Evolutionary conservation across 73 alveolate genomes (phyloP), one percentile per base, ranked within the genome.

Genomic region (Symbiodinium pilosum): DNA sequence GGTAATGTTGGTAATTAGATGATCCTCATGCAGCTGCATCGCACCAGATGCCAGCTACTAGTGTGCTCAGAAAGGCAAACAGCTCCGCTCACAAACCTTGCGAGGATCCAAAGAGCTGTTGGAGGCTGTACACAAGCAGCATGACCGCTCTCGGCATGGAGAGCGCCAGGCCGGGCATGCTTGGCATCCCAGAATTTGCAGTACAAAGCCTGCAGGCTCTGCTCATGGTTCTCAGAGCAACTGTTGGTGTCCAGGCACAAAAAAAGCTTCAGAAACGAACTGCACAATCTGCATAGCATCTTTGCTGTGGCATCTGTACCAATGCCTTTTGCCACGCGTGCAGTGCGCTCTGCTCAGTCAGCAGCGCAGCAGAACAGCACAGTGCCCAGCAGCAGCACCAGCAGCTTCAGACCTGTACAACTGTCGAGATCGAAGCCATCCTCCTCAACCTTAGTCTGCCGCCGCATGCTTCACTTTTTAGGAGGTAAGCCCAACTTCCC

Each of bases 71-170:
- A 24, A 30, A 54, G 20, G 73, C 26, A 6, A 0, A 7, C 64
- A 26, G 34, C 73, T 6, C 73, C 73, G 26, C 26, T 26, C 20
- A 30, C 73, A 54, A 9, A 26, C 73, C 32, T 64, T 20, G 81
- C 30, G 38, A 64, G 81, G 81, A 64, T 11, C 75, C 26, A 38
- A 20, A 28, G 81, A 38, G 81, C 81, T 38, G 24, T n/a, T 64
- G 34, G 41, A 34, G 20, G 81, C 81, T 28, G 81, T 64, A 20
- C 9, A 38, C 40, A 40, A 43, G 21, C 97, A 91, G 51, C 97
- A 91, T n/a, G 97, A 91, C 47, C 87, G 97, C 6, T 68, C 97
- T 42, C 97, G 68, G 32, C 97, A 91, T 32, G 97, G 97, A 68
- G 97, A 91, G 88, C 97, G 97, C 54, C 97, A 91, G 94, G 94